phyloP scores from a whole-genome alignment of 345 rosid species.

The sweet orange (Citrus sinensis) region DNA sequence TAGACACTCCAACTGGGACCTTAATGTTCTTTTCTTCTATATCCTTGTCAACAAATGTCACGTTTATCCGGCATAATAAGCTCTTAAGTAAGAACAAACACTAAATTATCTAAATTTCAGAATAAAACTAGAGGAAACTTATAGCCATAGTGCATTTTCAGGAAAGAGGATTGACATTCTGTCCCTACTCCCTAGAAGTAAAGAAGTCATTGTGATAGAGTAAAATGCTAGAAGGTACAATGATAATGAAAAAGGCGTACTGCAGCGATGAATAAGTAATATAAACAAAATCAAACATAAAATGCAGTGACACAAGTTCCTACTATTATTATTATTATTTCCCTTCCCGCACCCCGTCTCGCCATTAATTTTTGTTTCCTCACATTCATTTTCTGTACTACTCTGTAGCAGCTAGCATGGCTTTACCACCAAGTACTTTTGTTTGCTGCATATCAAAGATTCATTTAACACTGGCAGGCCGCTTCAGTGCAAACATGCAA shows the following conservation, averaged over 20 bases:
- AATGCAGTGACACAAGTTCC: neutral
- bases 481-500: neutral
- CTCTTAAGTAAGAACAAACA: conserved; percentile 3
- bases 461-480: neutral
- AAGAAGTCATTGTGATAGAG: neutral
- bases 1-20: conserved; percentile 85
- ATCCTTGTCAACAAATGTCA: conserved; percentile 83
- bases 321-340: neutral
- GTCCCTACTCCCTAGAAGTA: neutral
- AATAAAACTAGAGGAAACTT: neutral
- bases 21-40: conserved; percentile 66
- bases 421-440: neutral
- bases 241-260: neutral
- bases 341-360: neutral
- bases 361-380: neutral
- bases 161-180: neutral
- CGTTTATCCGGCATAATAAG: conserved; percentile 63
- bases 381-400: neutral
- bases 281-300: neutral
- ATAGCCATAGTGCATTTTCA: neutral
- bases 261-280: neutral
- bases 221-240: neutral
- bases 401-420: neutral
- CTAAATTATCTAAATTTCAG: neutral
- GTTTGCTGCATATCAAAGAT: neutral